phyloP scores from a whole-genome alignment of 108 stramenopile species.

The Hondaea fermentalgiana region DNA sequence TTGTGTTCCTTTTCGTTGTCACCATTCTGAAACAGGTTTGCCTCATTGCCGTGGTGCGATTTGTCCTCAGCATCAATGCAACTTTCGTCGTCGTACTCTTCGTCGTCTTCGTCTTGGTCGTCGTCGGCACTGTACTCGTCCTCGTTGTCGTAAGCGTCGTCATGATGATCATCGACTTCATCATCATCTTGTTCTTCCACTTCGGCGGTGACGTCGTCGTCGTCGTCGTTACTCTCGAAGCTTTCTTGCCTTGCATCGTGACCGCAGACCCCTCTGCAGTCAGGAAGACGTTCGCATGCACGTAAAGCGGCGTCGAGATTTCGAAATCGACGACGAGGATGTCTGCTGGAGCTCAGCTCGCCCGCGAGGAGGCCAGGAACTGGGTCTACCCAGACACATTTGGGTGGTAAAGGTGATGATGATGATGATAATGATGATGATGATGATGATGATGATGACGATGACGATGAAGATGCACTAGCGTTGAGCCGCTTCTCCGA shows the following conservation, averaged over 20 bases:
- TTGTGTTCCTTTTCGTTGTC: neutral
- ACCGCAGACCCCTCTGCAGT: neutral
- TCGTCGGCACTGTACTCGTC: too few species aligned
- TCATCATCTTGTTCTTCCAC: too few species aligned
- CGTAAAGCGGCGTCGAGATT: neutral
- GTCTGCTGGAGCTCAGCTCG: neutral
- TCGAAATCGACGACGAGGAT: neutral
- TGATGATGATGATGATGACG: neutral
- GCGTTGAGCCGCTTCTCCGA: neutral
- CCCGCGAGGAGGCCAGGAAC: neutral
- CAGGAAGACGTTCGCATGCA: neutral
- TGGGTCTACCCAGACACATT: neutral
- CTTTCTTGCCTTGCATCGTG: neutral
- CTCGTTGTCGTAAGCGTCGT: too few species aligned
- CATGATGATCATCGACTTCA: too few species aligned
- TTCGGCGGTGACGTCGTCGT: too few species aligned
- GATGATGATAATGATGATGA: too few species aligned
- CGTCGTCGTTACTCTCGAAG: neutral
- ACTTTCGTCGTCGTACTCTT: too few species aligned
- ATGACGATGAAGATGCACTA: neutral
- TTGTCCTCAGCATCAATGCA: too few species aligned
- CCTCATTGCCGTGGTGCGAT: too few species aligned
- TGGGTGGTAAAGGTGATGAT: too few species aligned
- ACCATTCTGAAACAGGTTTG: too few species aligned
- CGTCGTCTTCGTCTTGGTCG: too few species aligned